Base-by-base conservation (phyloP, 805 yeast genomes). In the Priceomyces castillae region DNA sequence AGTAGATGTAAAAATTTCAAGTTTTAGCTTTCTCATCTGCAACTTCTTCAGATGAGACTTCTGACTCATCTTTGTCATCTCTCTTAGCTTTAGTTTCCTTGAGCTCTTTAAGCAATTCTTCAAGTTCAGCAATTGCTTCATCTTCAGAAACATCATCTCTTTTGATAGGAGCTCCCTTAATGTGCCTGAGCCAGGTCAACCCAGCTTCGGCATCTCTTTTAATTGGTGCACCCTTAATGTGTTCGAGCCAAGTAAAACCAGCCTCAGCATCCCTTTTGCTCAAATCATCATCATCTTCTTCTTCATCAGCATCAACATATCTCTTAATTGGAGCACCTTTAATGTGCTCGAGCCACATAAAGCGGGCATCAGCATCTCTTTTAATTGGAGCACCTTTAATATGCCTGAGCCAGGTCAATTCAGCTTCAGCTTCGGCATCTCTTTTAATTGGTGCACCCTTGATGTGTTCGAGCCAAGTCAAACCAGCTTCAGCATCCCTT, bases 401-500 rank as follows among this genome's bases (percentile, higher is more conserved):
- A 14, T 26, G 31, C 7, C 11, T 25, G 9, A 23, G 11, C 31
- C 40, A 37, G 19, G 3, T 4, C 49, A 7, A 34, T n/a, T 33
- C 44, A n/a, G 54, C 44, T 16, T 51, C 46, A 14, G 40, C 40
- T 23, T 37, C 40, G 4, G 37, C 37, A 22, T 39, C 45, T 33
- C 53, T 57, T 42, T 42, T 57, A 18, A 56, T 47, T 11, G 53
- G 52, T 34, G 50, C 49, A 28, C 52, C 51, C 23, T 37, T 39
- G 33, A 26, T 34, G 20, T 39, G 23, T 20, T 39, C 33, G 30
- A 40, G 42, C 48, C 49, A 53, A n/a, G 59, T 4, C 5, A 33
- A 33, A 14, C 46, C 54, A 16, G 57, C 59, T 34, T 59, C 57
- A 19, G 59, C 63, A 12, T 56, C 58, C 39, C 57, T 51, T 37